These are phyloP conservation scores for Vaccinium corymbosum DNA, from an alignment of 148 eudicot genomes.

Conservation along the genomic window DNA sequence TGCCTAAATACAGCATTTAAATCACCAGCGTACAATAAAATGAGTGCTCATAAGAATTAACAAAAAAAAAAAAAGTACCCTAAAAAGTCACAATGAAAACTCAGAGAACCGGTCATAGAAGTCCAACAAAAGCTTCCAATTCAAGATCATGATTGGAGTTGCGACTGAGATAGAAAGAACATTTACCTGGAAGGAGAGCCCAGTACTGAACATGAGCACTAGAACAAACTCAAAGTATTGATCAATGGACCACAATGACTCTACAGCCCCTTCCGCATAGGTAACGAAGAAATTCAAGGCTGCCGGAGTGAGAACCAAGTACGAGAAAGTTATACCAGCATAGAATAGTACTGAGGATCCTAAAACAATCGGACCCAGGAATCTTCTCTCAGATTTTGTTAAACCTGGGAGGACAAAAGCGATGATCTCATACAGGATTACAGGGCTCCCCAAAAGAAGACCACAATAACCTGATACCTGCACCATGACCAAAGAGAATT, in stretches of 20 bases:
- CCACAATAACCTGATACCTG: conserved; percentile 99
- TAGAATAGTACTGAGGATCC: conserved; percentile 93
- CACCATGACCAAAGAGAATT: conserved; percentile 17
- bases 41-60: too few relatives aligned
- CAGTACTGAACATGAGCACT: conserved; percentile 95
- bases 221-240: conserved; percentile 96
- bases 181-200: conserved; percentile 91
- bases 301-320: conserved; percentile 92
- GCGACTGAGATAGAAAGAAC: neutral
- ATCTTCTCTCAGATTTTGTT: conserved; percentile 79
- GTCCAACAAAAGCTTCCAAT: neutral
- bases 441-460: conserved; percentile 85
- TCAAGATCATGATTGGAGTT: neutral
- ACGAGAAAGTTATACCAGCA: conserved; percentile 80
- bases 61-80: too few relatives aligned
- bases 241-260: conserved; percentile 97
- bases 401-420: conserved; percentile 94
- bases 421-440: conserved; percentile 89
- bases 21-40: too few relatives aligned
- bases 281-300: conserved; percentile 92
- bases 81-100: neutral
- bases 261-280: conserved; percentile 96
- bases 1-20: too few relatives aligned
- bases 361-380: conserved; percentile 83
- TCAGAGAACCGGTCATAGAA: neutral